These are phyloP conservation scores for Synchytrium microbalum DNA, from an alignment of 371 early-diverging fungal species.

Conservation along the genomic window DNA sequence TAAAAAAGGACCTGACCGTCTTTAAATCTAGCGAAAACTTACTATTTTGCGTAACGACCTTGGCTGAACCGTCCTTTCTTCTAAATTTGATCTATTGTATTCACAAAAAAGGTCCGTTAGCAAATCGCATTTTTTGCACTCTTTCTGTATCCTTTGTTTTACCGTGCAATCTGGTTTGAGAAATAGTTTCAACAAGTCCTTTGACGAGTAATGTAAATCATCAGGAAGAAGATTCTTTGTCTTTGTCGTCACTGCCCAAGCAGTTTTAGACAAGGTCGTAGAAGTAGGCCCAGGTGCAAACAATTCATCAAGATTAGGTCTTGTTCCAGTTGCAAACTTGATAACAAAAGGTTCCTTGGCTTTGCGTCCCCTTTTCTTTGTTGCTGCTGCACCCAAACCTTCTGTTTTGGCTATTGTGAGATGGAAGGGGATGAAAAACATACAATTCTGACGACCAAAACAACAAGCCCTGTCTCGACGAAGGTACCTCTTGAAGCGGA, in stretches of 20 bases:
- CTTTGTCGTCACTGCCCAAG: constrained; percentile 19
- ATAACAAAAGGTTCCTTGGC: constrained; percentile 27
- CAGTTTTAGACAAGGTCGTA: constrained; percentile 25
- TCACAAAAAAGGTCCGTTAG: not conserved
- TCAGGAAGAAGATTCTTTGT: constrained; percentile 53
- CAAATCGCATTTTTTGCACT: too few relatives aligned
- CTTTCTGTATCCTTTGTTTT: too few relatives aligned
- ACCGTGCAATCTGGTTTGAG: constrained; percentile 68
- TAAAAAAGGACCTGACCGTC: too few relatives aligned
- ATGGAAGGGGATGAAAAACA: not conserved
- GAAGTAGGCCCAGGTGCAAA: constrained; percentile 56
- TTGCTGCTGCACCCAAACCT: constrained; percentile 18
- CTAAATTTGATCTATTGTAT: constrained; percentile 18
- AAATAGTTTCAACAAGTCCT: constrained; percentile 68
- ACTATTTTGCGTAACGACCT: constrained; percentile 1
- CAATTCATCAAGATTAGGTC: constrained; percentile 31
- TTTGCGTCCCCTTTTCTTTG: constrained; percentile 26
- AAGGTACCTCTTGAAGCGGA: not conserved
- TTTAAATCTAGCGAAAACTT: too few relatives aligned
- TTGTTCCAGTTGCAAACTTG: constrained; percentile 49
- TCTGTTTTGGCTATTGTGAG: constrained; percentile 18
- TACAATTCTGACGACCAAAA: too few relatives aligned
- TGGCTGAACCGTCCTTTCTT: constrained; percentile 13
- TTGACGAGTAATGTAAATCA: constrained; percentile 80
- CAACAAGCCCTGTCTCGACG: not conserved